Evolutionary conservation across 2,329 filamentous ascomycete genomes (phyloP).

Genomic region (Exophiala dermatitidis): DNA sequence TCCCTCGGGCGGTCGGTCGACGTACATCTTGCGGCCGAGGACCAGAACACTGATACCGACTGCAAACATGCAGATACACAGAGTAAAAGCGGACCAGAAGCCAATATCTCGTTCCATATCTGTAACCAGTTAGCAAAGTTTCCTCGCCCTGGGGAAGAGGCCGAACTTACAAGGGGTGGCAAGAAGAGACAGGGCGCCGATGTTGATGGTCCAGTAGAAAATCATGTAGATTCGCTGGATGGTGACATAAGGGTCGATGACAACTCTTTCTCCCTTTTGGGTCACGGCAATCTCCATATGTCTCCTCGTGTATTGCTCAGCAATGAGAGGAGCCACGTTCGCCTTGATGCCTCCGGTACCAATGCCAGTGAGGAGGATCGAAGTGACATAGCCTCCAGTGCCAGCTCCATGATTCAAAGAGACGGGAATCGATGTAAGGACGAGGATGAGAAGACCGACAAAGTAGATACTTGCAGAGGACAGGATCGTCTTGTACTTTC

Average conservation of each 20-base stretch:
- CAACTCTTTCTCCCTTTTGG: conserved; percentile 57
- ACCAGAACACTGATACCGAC: conserved; percentile 55
- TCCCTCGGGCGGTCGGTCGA: conserved; percentile 58
- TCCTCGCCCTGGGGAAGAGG: neutral
- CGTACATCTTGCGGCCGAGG: conserved; percentile 56
- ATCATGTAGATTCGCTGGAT: conserved; percentile 61
- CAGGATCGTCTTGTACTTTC: conserved; percentile 63
- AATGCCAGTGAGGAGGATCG: conserved; percentile 62
- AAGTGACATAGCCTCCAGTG: conserved; percentile 57
- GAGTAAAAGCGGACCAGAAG: neutral
- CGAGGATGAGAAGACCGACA: conserved; percentile 59
- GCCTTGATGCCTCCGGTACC: conserved; percentile 77
- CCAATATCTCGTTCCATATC: conserved; percentile 65
- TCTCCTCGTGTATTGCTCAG: conserved; percentile 60
- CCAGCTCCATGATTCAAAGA: conserved; percentile 54
- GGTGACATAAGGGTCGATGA: conserved; percentile 63
- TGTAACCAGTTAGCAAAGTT: conserved; percentile 32
- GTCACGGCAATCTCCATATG: conserved; percentile 51
- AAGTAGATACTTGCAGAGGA: conserved; percentile 58
- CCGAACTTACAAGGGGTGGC: conserved; percentile 58
- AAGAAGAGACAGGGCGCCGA: conserved; percentile 55
- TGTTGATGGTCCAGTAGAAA: conserved; percentile 66
- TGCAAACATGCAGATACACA: conserved; percentile 51
- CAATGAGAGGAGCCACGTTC: conserved; percentile 66
- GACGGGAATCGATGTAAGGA: conserved; percentile 56